phyloP scores from a whole-genome alignment of 352 stramenopile species.

The Globisporangium abappressorium region DNA sequence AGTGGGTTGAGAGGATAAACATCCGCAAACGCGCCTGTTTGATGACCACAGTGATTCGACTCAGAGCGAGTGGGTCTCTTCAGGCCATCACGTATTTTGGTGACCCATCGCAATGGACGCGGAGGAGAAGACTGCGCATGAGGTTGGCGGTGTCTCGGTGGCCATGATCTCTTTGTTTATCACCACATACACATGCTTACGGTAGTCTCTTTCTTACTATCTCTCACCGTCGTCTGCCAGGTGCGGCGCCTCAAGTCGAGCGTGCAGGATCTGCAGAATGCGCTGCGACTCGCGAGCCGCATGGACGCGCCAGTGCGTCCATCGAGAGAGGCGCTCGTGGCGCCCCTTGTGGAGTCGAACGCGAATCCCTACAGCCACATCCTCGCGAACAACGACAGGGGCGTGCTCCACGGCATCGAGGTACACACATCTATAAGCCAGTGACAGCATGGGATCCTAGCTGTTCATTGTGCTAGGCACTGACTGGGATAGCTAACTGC shows the following conservation, averaged over 20 bases:
- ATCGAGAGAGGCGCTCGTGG: conserved; percentile 6
- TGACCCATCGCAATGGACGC: conserved; percentile 15
- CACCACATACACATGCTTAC: not conserved
- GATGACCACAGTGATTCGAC: not conserved
- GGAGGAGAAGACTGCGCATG: conserved; percentile 20
- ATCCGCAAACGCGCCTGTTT: not conserved
- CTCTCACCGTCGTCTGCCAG: conserved; percentile 5
- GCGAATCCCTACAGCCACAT: conserved; percentile 37
- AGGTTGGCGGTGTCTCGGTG: not conserved
- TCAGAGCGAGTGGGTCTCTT: not conserved
- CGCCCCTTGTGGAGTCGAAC: conserved; percentile 11
- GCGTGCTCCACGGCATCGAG: conserved; percentile 37
- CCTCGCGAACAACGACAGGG: conserved; percentile 46
- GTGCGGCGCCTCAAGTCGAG: conserved; percentile 33
- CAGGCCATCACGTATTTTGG: not conserved
- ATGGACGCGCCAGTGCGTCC: conserved; percentile 16
- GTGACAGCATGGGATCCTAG: not conserved
- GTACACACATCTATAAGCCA: no score
- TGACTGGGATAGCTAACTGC: not conserved
- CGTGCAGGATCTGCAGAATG: conserved; percentile 39
- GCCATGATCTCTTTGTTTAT: not conserved
- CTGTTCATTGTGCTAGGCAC: not conserved
- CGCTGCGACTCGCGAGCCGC: conserved; percentile 22
- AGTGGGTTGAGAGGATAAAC: no score
- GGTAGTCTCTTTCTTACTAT: no score